These are phyloP conservation scores for Agroathelia rolfsii DNA, from an alignment of 1,284 basidiomycete genomes.

Conservation along the genomic window DNA sequence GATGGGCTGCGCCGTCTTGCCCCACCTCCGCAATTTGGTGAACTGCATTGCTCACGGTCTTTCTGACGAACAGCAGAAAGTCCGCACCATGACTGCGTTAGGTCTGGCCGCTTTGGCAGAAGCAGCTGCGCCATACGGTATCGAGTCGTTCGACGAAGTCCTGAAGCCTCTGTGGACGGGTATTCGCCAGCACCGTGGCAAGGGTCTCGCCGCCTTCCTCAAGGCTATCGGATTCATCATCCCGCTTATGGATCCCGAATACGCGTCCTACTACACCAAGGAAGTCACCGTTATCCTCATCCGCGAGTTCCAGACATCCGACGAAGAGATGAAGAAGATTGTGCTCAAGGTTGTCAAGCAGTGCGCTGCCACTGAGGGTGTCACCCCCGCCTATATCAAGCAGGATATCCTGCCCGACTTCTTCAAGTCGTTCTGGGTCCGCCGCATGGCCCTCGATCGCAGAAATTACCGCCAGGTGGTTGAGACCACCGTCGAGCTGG, in stretches of 20 bases:
- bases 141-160: conserved; percentile 98
- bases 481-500: conserved; percentile 96
- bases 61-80: conserved; percentile 98
- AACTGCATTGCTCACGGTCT: conserved; percentile 95
- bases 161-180: conserved; percentile 98
- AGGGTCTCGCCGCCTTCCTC: conserved; percentile 94
- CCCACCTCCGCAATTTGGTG: conserved; percentile 93
- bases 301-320: conserved; percentile 98
- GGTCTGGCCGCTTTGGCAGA: conserved; percentile 95
- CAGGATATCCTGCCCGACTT: conserved; percentile 99
- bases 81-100: conserved; percentile 97
- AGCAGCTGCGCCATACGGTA: conserved; percentile 96
- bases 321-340: conserved; percentile 99
- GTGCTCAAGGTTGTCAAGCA: conserved; percentile 99
- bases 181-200: conserved; percentile 95
- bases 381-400: conserved; percentile 88
- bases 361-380: conserved; percentile 96
- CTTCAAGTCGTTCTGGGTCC: conserved; percentile 98
- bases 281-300: conserved; percentile 97
- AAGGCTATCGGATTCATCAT: conserved; percentile 99
- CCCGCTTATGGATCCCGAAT: conserved; percentile 99
- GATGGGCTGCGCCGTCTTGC: conserved; percentile 99
- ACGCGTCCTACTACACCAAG: conserved; percentile 95
- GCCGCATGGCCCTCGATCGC: conserved; percentile 94
- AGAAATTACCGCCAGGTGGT: conserved; percentile 97